Base-by-base conservation (phyloP, 73 alveolate genomes). In the Uronychia binucleata region DNA sequence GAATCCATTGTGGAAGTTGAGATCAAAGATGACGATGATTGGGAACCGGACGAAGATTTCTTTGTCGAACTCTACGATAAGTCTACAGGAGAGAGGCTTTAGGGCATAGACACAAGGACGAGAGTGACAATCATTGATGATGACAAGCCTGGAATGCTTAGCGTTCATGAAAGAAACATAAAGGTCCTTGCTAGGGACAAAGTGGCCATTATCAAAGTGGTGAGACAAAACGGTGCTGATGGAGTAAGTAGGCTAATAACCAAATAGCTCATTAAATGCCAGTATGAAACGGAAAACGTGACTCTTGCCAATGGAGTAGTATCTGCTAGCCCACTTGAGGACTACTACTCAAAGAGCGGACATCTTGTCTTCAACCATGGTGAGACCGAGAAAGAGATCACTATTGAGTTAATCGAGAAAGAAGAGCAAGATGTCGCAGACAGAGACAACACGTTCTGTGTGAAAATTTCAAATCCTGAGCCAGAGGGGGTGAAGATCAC, bases 1-100 rank as follows among this genome's bases (percentile, higher is more conserved):
- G 86, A 81, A 31, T 27, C n/a, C 5, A 89, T 31, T 14, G 57
- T 84, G 0, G 58, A 74, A 84, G 78, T 89, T 19, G 83, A 79
- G 31, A 84, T 89, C 25, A 35, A 74, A 31, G 95, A 89, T 79
- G 86, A 89, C 34, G 87, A 89, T 59, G 86, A 89, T 29, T 89
- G 95, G 95, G 91, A 89, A 57, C 95, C 95, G 1, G 91, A 89
- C 60, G 90, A 84, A 35, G 95, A 89, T 30, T 89, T 89, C 81
- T 84, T 26, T 28, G 86, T 89, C 14, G 95, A 89, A 67, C 77
- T 89, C 25, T 89, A 57, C 75, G 92, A 89, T 35, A 59, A 35
- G 13, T 58, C 46, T 30, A 84, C 91, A 35, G 77, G 80, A 28
- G 76, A 77, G 34, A 57, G 60, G 25, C 79, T 90, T 0, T 28